Conservation (phyloP, 305 asterid species). For the Fraxinus latifolia region DNA sequence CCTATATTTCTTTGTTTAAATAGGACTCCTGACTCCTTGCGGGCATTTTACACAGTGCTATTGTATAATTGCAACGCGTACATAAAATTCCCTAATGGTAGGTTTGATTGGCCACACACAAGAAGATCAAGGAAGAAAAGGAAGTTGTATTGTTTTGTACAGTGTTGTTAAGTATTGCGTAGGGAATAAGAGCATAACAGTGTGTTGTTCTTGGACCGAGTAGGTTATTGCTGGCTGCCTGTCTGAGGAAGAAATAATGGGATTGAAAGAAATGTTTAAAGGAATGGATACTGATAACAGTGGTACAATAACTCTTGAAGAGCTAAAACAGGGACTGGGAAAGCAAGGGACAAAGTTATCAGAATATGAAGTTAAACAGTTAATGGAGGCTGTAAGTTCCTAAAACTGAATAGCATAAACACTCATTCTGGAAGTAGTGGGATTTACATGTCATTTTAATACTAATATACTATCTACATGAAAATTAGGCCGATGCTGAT, state of each 20-base stretch:
- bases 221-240: neutral
- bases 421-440: neutral
- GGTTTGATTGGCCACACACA: neutral
- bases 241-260: neutral
- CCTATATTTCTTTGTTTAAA: neutral
- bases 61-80: neutral
- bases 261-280: neutral
- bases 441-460: neutral
- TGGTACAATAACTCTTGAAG: neutral
- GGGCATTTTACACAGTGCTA: neutral
- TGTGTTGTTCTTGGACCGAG: neutral
- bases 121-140: neutral
- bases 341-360: neutral
- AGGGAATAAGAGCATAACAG: neutral
- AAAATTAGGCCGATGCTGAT: constrained; percentile 80
- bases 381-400: constrained; percentile 51
- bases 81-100: neutral
- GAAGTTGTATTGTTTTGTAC: neutral
- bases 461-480: neutral
- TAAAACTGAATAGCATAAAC: neutral
- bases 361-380: constrained; percentile 32
- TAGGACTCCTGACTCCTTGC: neutral
- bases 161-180: neutral
- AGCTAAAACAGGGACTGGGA: neutral
- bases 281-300: neutral